phyloP scores from a whole-genome alignment of 495 filamentous ascomycete species.

The Penicillium waksmanii region DNA sequence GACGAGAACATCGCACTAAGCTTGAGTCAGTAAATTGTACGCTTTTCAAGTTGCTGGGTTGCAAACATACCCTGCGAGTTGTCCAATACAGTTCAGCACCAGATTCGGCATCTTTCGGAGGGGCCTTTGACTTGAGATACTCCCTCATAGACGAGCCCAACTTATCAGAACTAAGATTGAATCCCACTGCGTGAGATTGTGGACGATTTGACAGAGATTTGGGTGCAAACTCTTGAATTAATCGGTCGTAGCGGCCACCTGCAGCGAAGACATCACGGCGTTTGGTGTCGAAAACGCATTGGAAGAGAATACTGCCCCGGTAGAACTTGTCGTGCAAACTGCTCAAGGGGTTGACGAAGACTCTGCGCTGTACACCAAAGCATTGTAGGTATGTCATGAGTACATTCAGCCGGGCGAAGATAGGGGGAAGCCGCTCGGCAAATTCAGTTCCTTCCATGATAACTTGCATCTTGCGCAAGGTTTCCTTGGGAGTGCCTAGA shows the following conservation, averaged over 20 bases:
- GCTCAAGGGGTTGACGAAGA: slow-evolving; percentile 83
- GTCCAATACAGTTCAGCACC: slow-evolving; percentile 59
- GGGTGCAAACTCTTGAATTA: slow-evolving; percentile 63
- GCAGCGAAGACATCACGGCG: slow-evolving; percentile 86
- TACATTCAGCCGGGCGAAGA: slow-evolving; percentile 76
- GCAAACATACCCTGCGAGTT: slow-evolving; percentile 63
- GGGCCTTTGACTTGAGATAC: slow-evolving; percentile 66
- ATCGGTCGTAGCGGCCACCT: slow-evolving; percentile 86
- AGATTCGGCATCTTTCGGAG: slow-evolving; percentile 64
- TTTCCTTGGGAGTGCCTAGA: slow-evolving; percentile 70
- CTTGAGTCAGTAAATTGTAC: slow-evolving; percentile 17
- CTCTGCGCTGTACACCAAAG: slow-evolving; percentile 73
- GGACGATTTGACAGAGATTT: slow-evolving; percentile 42
- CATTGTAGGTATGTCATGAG: slow-evolving; percentile 75
- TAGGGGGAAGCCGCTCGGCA: slow-evolving; percentile 66
- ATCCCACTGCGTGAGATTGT: slow-evolving; percentile 79
- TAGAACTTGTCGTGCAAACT: slow-evolving; percentile 95
- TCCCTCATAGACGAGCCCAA: slow-evolving; percentile 67
- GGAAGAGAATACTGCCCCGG: slow-evolving; percentile 82
- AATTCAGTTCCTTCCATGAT: slow-evolving; percentile 74
- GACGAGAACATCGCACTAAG: slow-evolving; percentile 83
- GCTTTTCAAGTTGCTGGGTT: background rate
- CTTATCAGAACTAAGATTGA: slow-evolving; percentile 88
- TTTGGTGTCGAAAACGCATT: slow-evolving; percentile 88
- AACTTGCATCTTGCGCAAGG: slow-evolving; percentile 68